Percentiles rank a stretch among this genome's conserved stretches.
Conservation (phyloP, 441 rosid species). For the Raphanus hybrid region DNA sequence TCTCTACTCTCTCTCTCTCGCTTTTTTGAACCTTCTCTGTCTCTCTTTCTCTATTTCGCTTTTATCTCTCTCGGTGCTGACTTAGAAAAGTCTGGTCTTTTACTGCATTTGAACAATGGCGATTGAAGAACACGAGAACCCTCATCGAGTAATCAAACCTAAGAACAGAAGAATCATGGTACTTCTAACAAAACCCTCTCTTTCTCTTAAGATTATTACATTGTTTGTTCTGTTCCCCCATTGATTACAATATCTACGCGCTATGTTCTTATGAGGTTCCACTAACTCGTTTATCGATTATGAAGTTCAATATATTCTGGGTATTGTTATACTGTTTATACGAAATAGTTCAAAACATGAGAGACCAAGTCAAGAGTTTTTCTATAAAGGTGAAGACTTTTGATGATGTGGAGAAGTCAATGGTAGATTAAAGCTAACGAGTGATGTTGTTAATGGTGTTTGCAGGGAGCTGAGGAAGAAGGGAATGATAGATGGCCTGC, state of each 20-base stretch:
- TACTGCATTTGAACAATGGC: slow-evolving; percentile 60
- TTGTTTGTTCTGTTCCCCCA: slow-evolving; percentile 20
- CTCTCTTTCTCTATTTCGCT: background rate
- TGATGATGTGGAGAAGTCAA: slow-evolving; percentile 22
- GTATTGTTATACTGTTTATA: slow-evolving; percentile 5
- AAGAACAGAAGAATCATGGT: slow-evolving; percentile 90
- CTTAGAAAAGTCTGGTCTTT: slow-evolving; percentile 30
- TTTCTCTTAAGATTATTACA: slow-evolving; percentile 16
- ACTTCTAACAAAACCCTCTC: slow-evolving; percentile 10
- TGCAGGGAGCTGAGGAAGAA: slow-evolving; percentile 64
- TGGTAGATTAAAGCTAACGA: slow-evolving; percentile 13
- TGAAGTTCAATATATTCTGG: background rate
- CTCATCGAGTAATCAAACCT: slow-evolving; percentile 79
- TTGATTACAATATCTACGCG: background rate
- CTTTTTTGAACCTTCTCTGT: slow-evolving; percentile 34
- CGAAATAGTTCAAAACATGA: background rate
- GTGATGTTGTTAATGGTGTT: slow-evolving; percentile 20
- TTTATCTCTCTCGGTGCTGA: background rate
- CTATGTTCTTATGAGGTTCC: background rate
- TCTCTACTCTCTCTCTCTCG: slow-evolving; percentile 7
- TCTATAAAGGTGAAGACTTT: slow-evolving; percentile 16
- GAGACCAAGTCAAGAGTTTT: slow-evolving; percentile 1
- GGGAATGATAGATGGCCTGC: slow-evolving; percentile 69
- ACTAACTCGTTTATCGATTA: slow-evolving; percentile 12
- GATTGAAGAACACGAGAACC: slow-evolving; percentile 81